Evolutionary conservation across 73 alveolate species (phyloP).

Genomic region (Breviolum minutum): DNA sequence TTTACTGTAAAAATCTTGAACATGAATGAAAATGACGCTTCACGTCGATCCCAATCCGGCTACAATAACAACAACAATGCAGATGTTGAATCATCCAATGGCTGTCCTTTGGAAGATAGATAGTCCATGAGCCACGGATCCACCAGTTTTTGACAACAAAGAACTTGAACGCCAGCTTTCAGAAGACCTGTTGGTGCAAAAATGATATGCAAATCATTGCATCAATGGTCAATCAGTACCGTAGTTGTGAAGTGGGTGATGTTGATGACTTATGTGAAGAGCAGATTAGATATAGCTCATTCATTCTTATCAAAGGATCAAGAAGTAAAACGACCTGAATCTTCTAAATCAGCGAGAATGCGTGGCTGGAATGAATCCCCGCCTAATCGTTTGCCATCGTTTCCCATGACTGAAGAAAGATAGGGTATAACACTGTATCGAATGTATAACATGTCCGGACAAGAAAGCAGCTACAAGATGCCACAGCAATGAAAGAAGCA

Average conservation of each 20-base stretch:
- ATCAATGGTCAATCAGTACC: not conserved
- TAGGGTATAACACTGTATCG: no score
- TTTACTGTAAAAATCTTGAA: not conserved
- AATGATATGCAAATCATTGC: not conserved
- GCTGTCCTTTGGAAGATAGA: slow-evolving; percentile 20
- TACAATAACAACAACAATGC: not conserved
- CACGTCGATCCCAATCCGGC: not conserved
- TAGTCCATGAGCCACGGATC: slow-evolving; percentile 74
- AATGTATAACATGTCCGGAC: no score
- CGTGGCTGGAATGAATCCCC: no score
- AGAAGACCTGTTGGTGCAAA: not conserved
- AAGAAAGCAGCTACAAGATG: no score
- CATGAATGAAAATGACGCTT: not conserved
- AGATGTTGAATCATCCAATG: not conserved
- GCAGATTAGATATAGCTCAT: not conserved
- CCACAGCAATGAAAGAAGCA: not conserved
- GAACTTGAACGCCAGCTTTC: slow-evolving; percentile 18
- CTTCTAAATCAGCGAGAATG: not conserved
- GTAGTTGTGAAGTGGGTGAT: no score
- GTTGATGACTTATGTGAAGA: no score
- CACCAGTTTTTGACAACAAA: slow-evolving; percentile 68
- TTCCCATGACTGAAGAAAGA: no score
- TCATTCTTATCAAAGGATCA: not conserved
- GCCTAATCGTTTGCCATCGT: no score
- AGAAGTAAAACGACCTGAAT: not conserved